Evolutionary conservation across 371 early-diverging fungal genomes (phyloP).

Genomic region (Globomyces sp.): DNA sequence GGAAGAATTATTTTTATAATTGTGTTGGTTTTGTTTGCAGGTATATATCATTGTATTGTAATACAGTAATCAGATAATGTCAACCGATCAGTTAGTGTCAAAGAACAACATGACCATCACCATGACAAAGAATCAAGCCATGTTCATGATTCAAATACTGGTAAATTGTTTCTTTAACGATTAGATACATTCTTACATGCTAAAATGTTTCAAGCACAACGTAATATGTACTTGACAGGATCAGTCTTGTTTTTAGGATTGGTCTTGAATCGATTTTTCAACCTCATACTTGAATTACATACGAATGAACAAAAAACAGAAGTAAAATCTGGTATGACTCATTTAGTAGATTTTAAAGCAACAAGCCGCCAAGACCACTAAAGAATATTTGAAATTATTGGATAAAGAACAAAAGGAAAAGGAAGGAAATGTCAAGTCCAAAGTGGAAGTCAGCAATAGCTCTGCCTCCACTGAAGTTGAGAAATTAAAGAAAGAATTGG

Average conservation of each 20-base stretch:
- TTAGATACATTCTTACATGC: conserved; percentile 55
- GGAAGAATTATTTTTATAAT: conserved; percentile 21
- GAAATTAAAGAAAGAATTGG: conserved; percentile 48
- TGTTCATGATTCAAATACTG: conserved; percentile 15
- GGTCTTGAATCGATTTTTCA: conserved; percentile 75
- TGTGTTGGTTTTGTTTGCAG: conserved; percentile 21
- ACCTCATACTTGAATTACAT: conserved; percentile 67
- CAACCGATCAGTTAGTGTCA: background rate
- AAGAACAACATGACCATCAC: conserved; percentile 1
- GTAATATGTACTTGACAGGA: conserved; percentile 88
- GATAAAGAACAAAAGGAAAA: conserved; percentile 44
- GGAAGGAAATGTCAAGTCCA: conserved; percentile 52
- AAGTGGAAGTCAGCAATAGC: conserved; percentile 20
- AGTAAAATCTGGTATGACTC: conserved; percentile 27
- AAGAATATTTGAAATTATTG: conserved; percentile 43
- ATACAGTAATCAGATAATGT: background rate
- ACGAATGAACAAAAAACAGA: conserved; percentile 68
- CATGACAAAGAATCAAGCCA: conserved; percentile 13
- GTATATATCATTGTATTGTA: too few relatives aligned
- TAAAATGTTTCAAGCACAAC: conserved; percentile 82
- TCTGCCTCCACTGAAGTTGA: background rate
- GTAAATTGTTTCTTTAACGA: conserved; percentile 43
- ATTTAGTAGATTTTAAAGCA: conserved; percentile 27
- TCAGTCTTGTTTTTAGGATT: conserved; percentile 84
- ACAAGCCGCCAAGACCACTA: conserved; percentile 50